Evolutionary conservation across 306 rosid species (phyloP).

Genomic region (Rosa chinensis): DNA sequence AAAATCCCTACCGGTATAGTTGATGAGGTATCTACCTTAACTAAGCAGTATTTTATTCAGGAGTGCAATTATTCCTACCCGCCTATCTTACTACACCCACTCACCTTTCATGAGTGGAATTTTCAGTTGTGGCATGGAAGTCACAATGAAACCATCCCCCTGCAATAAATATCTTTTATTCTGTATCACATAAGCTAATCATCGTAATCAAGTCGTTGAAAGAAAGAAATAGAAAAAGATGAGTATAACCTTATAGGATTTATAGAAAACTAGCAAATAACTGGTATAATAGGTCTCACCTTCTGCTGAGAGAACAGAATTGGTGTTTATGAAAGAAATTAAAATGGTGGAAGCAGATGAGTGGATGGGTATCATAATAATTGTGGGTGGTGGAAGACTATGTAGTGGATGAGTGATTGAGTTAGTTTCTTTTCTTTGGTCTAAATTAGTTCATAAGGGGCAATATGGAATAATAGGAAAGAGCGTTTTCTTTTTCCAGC

Average conservation of each 20-base stretch:
- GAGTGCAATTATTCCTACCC: not conserved
- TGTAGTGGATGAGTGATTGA: not conserved
- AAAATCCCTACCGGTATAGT: constrained; percentile 87
- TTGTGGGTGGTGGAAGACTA: not conserved
- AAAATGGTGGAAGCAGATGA: not conserved
- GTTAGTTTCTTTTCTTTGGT: not conserved
- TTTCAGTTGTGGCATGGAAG: no score
- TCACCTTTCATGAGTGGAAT: not conserved
- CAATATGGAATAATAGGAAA: not conserved
- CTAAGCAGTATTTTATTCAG: constrained; percentile 9
- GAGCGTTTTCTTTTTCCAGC: not conserved
- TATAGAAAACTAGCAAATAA: not conserved
- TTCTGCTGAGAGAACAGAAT: not conserved
- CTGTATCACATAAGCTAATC: not conserved
- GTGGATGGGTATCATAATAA: not conserved
- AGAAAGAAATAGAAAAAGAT: not conserved
- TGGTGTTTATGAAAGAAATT: not conserved
- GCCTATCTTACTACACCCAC: not conserved
- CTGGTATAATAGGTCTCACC: not conserved
- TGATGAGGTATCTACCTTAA: constrained; percentile 57
- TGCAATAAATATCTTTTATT: not conserved
- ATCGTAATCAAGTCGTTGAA: not conserved
- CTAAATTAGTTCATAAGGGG: not conserved
- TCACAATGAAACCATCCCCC: no score
- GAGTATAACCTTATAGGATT: not conserved